Evolutionary conservation across 805 yeast species (phyloP).

Genomic region (Metschnikowia borealis): DNA sequence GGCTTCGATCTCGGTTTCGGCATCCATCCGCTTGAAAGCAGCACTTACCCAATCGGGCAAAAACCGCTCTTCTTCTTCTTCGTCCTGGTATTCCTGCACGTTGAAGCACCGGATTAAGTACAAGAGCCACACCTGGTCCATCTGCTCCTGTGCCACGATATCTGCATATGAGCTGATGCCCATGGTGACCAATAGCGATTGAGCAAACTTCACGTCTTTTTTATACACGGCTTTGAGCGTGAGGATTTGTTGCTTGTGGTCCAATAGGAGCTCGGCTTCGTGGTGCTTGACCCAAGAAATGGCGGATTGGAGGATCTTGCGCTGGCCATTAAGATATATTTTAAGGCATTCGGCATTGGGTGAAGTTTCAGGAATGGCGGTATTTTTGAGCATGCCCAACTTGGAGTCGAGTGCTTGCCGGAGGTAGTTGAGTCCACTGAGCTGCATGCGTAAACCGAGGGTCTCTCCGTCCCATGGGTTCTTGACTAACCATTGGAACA

Average conservation of each 20-base stretch:
- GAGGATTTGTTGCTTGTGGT: slow-evolving; percentile 42
- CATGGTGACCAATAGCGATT: slow-evolving; percentile 51
- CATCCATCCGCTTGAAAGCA: slow-evolving; percentile 34
- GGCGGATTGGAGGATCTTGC: slow-evolving; percentile 40
- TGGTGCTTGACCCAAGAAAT: slow-evolving; percentile 41
- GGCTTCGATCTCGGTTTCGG: slow-evolving; percentile 39
- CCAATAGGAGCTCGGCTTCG: slow-evolving; percentile 45
- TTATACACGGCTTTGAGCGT: slow-evolving; percentile 58
- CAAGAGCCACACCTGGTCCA: slow-evolving; percentile 57
- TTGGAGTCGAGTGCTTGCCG: slow-evolving; percentile 51
- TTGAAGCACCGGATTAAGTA: slow-evolving; percentile 63
- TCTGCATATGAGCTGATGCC: slow-evolving; percentile 57
- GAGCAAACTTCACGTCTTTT: slow-evolving; percentile 49
- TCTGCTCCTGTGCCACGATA: slow-evolving; percentile 42
- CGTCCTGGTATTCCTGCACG: slow-evolving; percentile 27
- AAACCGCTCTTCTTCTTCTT: slow-evolving; percentile 10
- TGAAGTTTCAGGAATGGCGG: slow-evolving; percentile 7
- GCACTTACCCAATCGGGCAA: slow-evolving; percentile 51
- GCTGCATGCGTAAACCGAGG: slow-evolving; percentile 49
- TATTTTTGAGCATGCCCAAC: slow-evolving; percentile 31
- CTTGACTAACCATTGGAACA: slow-evolving; percentile 54
- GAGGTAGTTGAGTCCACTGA: slow-evolving; percentile 59
- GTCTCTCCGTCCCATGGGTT: slow-evolving; percentile 41
- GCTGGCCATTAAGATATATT: slow-evolving; percentile 48
- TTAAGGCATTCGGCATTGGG: slow-evolving; percentile 27